Evolutionary conservation across 2,329 filamentous ascomycete species (phyloP), one percentile per base, ranked within the genome.

Genomic region (Coleophoma crateriformis): DNA sequence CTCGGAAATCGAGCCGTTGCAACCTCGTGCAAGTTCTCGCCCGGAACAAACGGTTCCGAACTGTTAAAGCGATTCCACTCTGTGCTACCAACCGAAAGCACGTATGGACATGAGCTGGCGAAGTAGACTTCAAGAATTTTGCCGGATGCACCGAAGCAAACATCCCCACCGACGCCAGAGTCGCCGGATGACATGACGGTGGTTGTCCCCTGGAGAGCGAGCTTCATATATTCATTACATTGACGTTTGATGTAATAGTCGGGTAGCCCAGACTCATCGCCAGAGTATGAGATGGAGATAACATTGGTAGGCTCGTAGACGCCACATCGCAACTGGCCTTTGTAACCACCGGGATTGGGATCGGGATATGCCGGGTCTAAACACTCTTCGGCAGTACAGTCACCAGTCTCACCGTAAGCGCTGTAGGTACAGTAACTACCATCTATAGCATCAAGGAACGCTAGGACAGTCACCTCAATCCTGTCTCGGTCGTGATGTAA

Each of bases 251-350:
- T 73, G 63, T 83, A 83, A 54, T 66, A 69, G 13, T 70, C 65
- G 0, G 78, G 77, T 14, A 79, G 66, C 22, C 73, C 71, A 11
- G 67, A 64, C 61, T 83, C 79, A 35, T 71, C 68, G 39, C 71
- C 72, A 44, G 75, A 76, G 58, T 80, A 79, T 14, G 72, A 76
- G 56, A 82, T 75, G 40, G 70, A 72, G 54, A 79, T 75, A 11
- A 81, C 77, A 54, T 78, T 79, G 10, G 78, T 77, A 2, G 77
- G 75, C 56, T 73, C 68, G 65, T 73, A 78, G 17, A 74, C 68
- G 7, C 73, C 73, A 50, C 74, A 77, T 54, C 73, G 67, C 4
- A 68, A 61, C 50, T 65, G 58, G 12, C 74, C 74, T 47, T 72
- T 71, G 64, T 79, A 81, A 7, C 77, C 78, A 11, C 67, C 71